phyloP scores from a whole-genome alignment of 768 basidiomycete genomes.

The Pleurotus giganteus region DNA sequence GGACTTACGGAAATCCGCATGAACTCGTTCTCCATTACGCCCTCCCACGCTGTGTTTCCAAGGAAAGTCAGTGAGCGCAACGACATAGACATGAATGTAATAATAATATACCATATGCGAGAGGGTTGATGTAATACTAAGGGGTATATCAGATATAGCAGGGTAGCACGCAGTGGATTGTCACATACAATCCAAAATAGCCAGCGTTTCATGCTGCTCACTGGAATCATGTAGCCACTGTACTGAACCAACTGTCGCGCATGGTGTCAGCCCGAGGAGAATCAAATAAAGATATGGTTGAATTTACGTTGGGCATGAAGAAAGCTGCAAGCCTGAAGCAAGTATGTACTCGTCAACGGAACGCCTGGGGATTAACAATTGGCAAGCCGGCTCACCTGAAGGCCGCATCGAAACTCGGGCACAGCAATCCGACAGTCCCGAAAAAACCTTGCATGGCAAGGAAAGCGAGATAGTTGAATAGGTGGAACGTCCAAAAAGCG shows the following conservation, averaged over 20 bases:
- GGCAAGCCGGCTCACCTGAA: slow-evolving; percentile 26
- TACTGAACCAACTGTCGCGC: slow-evolving; percentile 35
- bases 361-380: not conserved
- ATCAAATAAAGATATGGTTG: not conserved
- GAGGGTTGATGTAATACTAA: slow-evolving; percentile 79
- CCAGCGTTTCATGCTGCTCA: slow-evolving; percentile 69
- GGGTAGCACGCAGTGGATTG: not conserved
- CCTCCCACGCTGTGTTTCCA: slow-evolving; percentile 69
- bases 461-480: slow-evolving; percentile 66
- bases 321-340: slow-evolving; percentile 45
- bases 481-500: slow-evolving; percentile 55
- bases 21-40: slow-evolving; percentile 86
- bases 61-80: not conserved
- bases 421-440: slow-evolving; percentile 61
- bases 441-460: slow-evolving; percentile 85
- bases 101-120: slow-evolving; percentile 65
- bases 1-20: slow-evolving; percentile 55
- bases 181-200: slow-evolving; percentile 77
- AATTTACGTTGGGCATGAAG: slow-evolving; percentile 65
- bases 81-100: not conserved
- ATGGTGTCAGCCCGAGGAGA: not conserved
- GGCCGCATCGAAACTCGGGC: slow-evolving; percentile 44
- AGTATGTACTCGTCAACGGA: slow-evolving; percentile 17
- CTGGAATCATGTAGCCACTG: slow-evolving; percentile 67
- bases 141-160: slow-evolving; percentile 12